Percentiles rank a stretch among this genome's conserved stretches.
Evolutionary conservation across 2,329 filamentous ascomycete species (phyloP).

Genomic region (Hirsutella minnesotensis): DNA sequence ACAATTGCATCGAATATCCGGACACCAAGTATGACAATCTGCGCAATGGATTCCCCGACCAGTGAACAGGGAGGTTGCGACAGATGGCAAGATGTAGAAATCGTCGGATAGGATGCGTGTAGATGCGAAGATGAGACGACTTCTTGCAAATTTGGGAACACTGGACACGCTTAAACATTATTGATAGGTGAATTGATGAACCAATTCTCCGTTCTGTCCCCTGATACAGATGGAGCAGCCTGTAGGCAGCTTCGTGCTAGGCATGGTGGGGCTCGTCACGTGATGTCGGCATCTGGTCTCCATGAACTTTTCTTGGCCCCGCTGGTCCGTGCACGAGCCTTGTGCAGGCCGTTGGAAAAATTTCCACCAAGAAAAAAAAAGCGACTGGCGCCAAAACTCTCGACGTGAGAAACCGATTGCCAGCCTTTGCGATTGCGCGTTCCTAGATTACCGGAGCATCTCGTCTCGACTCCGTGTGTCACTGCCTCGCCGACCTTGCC

Average conservation of each 20-base stretch:
- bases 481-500: background rate
- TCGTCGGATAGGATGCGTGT: no score
- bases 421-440: background rate
- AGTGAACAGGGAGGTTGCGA: slow-evolving; percentile 13
- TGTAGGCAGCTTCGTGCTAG: background rate
- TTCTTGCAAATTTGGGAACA: no score
- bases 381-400: background rate
- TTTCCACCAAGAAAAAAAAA: background rate
- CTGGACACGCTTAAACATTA: no score
- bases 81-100: no score
- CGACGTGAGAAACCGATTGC: background rate
- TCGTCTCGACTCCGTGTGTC: background rate
- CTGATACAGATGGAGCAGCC: no score
- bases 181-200: no score
- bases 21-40: slow-evolving; percentile 61
- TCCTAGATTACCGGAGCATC: background rate
- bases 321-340: slow-evolving; percentile 8
- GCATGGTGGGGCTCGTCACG: background rate
- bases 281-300: background rate
- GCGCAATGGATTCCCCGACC: slow-evolving; percentile 40
- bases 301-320: background rate
- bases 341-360: slow-evolving; percentile 1
- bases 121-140: no score
- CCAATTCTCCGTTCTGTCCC: no score
- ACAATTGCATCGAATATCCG: slow-evolving; percentile 54